Evolutionary conservation across 23 red algal species (phyloP), one percentile per base, ranked within the genome.

Genomic region (Gracilariopsis chorda): DNA sequence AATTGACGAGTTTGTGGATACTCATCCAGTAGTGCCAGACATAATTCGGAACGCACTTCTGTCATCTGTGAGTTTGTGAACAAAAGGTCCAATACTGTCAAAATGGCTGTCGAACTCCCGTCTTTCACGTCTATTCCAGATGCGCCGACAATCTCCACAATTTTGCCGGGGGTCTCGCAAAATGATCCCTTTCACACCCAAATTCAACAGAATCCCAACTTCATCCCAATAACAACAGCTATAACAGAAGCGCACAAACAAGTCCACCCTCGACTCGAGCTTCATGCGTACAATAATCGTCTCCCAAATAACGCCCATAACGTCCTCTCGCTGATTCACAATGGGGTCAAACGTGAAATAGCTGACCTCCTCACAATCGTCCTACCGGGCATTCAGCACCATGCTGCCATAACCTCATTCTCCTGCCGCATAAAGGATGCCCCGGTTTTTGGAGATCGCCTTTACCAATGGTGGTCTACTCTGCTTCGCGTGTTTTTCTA

Each of bases 401-500:
- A 70, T 43, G 60, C 61, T 0, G 19, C 65, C 1, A 12, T 39
- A 39, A 52, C 64, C 33, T 40, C 29, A 12, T 57, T 46, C 37
- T 51, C 60, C 20, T 47, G 82, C 62, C 60, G 65, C 40, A 62
- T 83, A 12, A 46, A 46, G 8, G 67, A 73, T 42, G 67, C 67
- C 4, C 67, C 67, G 1, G 67, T 46, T 6, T 46, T 73, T 23
- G 67, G 67, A 25, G 67, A 73, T 4, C 67, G 67, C 34, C 64
- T 87, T 3, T 25, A 39, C 19, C 63, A 73, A 28, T 87, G 82
- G 82, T 87, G 82, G 82, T 56, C 46, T 20, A 52, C 60, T 6
- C 40, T 87, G 34, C 42, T 87, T 16, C 61, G 82, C 19, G 53
- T 87, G n/a, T 53, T 87, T 45, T 87, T 87, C 47, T 87, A 71